Percentiles rank a stretch among this genome's conserved stretches.
Evolutionary conservation across 1,139 yeast genomes (phyloP).

Genomic region (Magnusiomyces sp.): DNA sequence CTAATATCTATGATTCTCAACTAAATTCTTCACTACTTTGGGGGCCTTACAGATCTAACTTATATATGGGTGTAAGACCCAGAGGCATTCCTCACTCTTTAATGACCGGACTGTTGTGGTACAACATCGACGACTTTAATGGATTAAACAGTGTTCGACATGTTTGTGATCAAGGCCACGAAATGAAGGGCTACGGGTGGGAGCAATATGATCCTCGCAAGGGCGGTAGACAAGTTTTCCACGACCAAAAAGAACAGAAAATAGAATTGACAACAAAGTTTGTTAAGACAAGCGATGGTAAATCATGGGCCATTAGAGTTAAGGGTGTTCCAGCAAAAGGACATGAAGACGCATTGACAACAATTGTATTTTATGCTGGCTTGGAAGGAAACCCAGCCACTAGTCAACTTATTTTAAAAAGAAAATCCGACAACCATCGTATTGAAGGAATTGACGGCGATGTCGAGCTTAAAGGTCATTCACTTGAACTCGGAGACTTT

Average conservation of each 20-base stretch:
- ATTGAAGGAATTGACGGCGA: slow-evolving; percentile 26
- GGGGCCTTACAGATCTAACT: slow-evolving; percentile 90
- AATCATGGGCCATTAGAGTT: slow-evolving; percentile 69
- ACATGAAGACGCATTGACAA: slow-evolving; percentile 30
- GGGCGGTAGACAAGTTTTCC: slow-evolving; percentile 77
- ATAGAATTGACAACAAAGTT: slow-evolving; percentile 62
- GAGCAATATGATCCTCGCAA: slow-evolving; percentile 70
- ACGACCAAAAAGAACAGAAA: slow-evolving; percentile 51
- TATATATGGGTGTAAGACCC: slow-evolving; percentile 82
- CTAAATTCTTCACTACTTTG: slow-evolving; percentile 50
- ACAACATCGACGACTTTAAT: slow-evolving; percentile 51
- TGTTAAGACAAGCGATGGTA: slow-evolving; percentile 55
- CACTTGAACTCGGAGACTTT: slow-evolving; percentile 32
- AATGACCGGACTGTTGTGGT: slow-evolving; percentile 85
- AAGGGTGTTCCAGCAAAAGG: slow-evolving; percentile 43
- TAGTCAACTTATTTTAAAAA: slow-evolving; percentile 27
- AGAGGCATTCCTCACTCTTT: slow-evolving; percentile 62
- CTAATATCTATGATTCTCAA: slow-evolving; percentile 26
- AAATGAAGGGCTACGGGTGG: slow-evolving; percentile 78
- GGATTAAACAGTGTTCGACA: slow-evolving; percentile 65
- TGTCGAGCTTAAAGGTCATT: slow-evolving; percentile 28
- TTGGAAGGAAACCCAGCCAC: slow-evolving; percentile 43
- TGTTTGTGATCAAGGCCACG: slow-evolving; percentile 66
- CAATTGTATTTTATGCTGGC: slow-evolving; percentile 73
- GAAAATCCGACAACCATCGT: slow-evolving; percentile 18